These are phyloP conservation scores for Silene conica DNA, from an alignment of 148 eudicot species.

Conservation along the genomic window DNA sequence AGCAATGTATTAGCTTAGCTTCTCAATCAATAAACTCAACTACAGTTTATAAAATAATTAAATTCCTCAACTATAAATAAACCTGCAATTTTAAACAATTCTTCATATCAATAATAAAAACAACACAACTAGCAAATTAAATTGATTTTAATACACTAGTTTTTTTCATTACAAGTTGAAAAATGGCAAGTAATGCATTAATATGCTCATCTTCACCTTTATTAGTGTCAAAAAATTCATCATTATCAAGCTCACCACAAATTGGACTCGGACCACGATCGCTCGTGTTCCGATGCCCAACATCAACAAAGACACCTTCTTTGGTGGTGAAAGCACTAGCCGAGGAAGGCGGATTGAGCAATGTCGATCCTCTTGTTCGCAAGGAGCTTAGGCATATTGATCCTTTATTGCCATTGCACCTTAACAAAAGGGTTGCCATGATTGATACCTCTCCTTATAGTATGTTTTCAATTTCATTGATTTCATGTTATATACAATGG, in stretches of 20 bases:
- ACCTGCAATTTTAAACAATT: neutral
- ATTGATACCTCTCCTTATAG: constrained; percentile 17
- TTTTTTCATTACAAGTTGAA: neutral
- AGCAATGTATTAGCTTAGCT: constrained; percentile 3
- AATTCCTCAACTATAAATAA: constrained; percentile 10
- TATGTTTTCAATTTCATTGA: neutral
- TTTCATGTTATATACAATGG: no score
- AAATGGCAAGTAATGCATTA: constrained; percentile 24
- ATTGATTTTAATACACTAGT: no score
- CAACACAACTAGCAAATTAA: neutral
- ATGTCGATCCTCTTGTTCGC: constrained; percentile 2
- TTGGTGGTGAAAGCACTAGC: constrained; percentile 37
- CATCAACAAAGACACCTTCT: constrained; percentile 2
- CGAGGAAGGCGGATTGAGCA: constrained; percentile 17
- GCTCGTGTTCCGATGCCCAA: constrained; percentile 22
- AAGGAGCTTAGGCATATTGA: constrained; percentile 1
- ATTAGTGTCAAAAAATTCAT: constrained; percentile 9
- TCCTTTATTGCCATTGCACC: constrained; percentile 7
- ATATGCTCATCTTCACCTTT: constrained; percentile 11
- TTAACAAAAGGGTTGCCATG: constrained; percentile 17
- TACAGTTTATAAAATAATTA: neutral
- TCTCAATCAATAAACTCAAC: neutral
- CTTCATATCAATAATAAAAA: neutral
- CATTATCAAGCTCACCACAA: neutral
- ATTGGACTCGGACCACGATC: constrained; percentile 25